phyloP scores from a whole-genome alignment of 371 early-diverging fungal species.

The Umbelopsis sp. region DNA sequence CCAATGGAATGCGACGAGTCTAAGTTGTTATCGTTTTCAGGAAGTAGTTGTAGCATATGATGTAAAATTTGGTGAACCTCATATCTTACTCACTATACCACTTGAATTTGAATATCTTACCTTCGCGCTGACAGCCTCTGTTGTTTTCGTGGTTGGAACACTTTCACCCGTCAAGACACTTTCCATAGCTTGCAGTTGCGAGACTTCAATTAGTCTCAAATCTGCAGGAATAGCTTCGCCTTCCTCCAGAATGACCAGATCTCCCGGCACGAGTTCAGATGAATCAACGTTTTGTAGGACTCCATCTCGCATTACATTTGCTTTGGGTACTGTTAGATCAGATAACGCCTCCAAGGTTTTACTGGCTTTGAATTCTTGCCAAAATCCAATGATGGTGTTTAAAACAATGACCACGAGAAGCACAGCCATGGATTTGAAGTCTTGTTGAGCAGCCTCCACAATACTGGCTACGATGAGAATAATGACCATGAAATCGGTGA shows the following conservation, averaged over 20 bases:
- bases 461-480: constrained; percentile 80
- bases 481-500: constrained; percentile 92
- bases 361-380: constrained; percentile 80
- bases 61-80: too few species aligned
- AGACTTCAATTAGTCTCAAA: constrained; percentile 72
- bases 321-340: constrained; percentile 75
- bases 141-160: constrained; percentile 67
- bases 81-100: constrained; percentile 35
- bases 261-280: constrained; percentile 83
- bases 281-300: constrained; percentile 63
- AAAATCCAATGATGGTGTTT: constrained; percentile 77
- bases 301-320: constrained; percentile 82
- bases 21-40: constrained; percentile 41
- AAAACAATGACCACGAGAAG: constrained; percentile 69
- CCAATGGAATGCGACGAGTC: constrained; percentile 64
- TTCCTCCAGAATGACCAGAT: constrained; percentile 83
- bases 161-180: constrained; percentile 87
- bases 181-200: constrained; percentile 85
- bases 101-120: constrained; percentile 62
- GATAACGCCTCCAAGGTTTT: constrained; percentile 80
- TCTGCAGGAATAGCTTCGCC: constrained; percentile 91
- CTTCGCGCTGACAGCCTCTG: constrained; percentile 18
- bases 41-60: constrained; percentile 34
- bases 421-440: constrained; percentile 70
- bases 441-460: constrained; percentile 76